Evolutionary conservation across 2,329 filamentous ascomycete genomes (phyloP), one percentile per base, ranked within the genome.

Genomic region (Neofusicoccum cordaticola): DNA sequence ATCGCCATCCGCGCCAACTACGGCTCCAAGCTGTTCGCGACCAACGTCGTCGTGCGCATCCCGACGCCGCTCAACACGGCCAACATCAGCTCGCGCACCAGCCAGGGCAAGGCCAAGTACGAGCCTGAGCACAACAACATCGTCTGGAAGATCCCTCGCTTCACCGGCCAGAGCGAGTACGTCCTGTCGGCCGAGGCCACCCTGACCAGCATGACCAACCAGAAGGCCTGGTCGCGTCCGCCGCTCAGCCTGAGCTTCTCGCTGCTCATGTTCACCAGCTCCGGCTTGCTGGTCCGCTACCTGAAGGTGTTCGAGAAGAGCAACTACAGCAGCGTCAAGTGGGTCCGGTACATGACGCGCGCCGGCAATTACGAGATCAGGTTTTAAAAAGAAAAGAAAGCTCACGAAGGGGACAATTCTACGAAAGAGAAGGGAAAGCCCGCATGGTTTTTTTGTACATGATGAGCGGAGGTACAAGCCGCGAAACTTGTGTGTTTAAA

Each of bases 251-350:
- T 99, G 78, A 95, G 88, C 78, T 99, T 99, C 74, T 95, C 90
- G 68, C 79, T 99, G 72, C 84, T 99, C 72, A 99, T 99, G 96
- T 99, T 99, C 75, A 99, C 95, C 19, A 97, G 92, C 75, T 96
- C 91, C 0, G 95, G 95, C 0, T 77, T 99, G 74, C 76, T 99
- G 68, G 95, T 99, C 65, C 84, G 96, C 57, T 99, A 99, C 77
- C 80, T 99, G 65, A 99, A 99, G 81, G 95, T 99, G 1, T 99
- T 99, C 81, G 95, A 99, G 82, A 99, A 99, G 88, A 95, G 87
- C 79, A 98, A 98, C 79, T 99, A 99, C 77, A 96, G 91, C 68
- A 97, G 93, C 74, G 95, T 99, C 56, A 99, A 99, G 79, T 99
- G 95, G 95, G 95, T 99, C 71, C 84, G 95, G 71, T 99, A 99